Evolutionary conservation across 768 basidiomycete species (phyloP).

Genomic region (Holtermanniella nyarrowii): DNA sequence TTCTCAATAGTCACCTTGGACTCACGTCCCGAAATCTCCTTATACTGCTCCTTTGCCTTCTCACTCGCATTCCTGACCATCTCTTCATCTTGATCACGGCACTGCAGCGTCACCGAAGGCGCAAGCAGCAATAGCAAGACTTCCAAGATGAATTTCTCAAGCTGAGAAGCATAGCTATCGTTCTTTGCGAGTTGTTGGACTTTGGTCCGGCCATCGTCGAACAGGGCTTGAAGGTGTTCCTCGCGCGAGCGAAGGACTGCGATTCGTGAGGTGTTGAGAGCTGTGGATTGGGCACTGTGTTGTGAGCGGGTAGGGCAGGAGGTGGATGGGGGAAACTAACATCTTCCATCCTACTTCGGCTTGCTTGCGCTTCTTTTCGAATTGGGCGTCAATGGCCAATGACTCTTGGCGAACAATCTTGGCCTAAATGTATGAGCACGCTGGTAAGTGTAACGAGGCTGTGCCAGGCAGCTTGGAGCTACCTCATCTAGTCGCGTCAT

Average conservation of each 20-base stretch:
- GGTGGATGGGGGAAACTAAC: conserved; percentile 46
- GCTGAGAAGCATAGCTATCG: conserved; percentile 62
- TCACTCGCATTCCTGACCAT: conserved; percentile 56
- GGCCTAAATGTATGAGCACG: too few relatives aligned
- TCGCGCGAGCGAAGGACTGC: conserved; percentile 81
- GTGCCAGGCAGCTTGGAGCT: neutral
- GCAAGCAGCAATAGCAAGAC: conserved; percentile 76
- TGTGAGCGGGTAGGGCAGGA: neutral
- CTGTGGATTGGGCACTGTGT: conserved; percentile 76
- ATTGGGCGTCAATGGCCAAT: conserved; percentile 82
- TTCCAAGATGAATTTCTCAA: conserved; percentile 76
- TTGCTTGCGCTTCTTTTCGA: conserved; percentile 92
- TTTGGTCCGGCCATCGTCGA: conserved; percentile 57
- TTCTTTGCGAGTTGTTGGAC: conserved; percentile 53
- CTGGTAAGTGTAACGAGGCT: too few relatives aligned
- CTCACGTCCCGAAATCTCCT: conserved; percentile 63
- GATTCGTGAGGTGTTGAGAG: conserved; percentile 92
- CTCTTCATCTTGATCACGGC: conserved; percentile 58
- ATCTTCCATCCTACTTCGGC: conserved; percentile 93
- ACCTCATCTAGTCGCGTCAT: neutral
- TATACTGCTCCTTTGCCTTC: conserved; percentile 57
- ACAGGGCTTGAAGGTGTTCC: conserved; percentile 82
- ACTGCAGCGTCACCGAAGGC: conserved; percentile 54
- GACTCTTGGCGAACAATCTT: conserved; percentile 96
- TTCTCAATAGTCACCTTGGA: conserved; percentile 54